phyloP scores from a whole-genome alignment of 2,329 filamentous ascomycete genomes.

The Dendrostoma leiphaemia region DNA sequence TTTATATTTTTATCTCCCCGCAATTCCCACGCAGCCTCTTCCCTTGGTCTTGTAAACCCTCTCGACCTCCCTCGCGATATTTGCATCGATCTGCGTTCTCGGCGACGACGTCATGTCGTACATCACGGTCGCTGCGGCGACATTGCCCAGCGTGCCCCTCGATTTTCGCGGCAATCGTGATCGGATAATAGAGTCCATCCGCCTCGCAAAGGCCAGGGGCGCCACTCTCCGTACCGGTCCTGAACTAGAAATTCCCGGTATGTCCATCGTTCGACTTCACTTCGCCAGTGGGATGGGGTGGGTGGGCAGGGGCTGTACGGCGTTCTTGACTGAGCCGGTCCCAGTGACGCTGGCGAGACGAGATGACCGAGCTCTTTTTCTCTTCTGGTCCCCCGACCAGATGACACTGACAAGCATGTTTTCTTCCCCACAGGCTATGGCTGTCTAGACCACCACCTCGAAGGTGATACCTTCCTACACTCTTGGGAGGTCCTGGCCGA shows the following conservation, averaged over 20 bases:
- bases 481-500: slow-evolving; percentile 23
- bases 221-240: slow-evolving; percentile 62
- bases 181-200: slow-evolving; percentile 63
- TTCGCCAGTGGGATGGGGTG: no score
- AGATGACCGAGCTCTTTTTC: no score
- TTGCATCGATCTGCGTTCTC: not conserved
- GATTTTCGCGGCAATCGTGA: slow-evolving; percentile 63
- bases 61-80: not conserved
- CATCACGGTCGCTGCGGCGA: slow-evolving; percentile 34
- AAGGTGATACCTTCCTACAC: slow-evolving; percentile 21
- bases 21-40: not conserved
- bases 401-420: not conserved
- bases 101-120: slow-evolving; percentile 29
- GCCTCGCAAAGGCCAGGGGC: slow-evolving; percentile 55
- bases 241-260: slow-evolving; percentile 38
- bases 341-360: no score
- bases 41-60: not conserved
- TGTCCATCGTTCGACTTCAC: not conserved
- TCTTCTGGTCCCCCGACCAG: not conserved
- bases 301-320: no score
- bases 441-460: slow-evolving; percentile 32
- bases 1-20: not conserved
- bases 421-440: slow-evolving; percentile 24
- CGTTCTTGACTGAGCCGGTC: no score
- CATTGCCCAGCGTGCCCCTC: slow-evolving; percentile 41